Base-by-base conservation (phyloP, 768 basidiomycete genomes). In the Lyophyllum decastes region DNA sequence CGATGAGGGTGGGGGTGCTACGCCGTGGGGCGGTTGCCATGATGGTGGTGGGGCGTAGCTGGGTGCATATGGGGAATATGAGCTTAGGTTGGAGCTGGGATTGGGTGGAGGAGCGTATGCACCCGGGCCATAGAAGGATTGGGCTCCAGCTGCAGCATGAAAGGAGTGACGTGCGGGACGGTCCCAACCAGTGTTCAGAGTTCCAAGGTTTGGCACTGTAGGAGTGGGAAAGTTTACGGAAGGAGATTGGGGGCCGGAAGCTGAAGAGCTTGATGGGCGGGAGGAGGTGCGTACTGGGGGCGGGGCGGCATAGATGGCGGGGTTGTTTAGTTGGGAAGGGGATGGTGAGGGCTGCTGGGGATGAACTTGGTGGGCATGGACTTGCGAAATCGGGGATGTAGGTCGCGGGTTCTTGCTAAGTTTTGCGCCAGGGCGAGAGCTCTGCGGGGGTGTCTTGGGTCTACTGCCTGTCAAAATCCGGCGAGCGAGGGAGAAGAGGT, bases 291-390 rank as follows among this genome's bases (percentile, higher is more conserved):
- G 61, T 3, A 41, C 53, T 24, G 76, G 69, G 12, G 73, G 72
- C 4, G 74, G 74, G 4, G 73, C 71, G 16, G 68, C 59, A 57
- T 79, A 78, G n/a, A 76, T 73, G 19, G 52, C 49, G 16, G 76
- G 76, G 52, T 77, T 78, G 61, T 74, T 78, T 4, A 75, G 62
- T 55, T 78, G 79, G 0, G 76, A 72, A 1, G 77, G 79, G 4
- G 78, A 77, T 5, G 79, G 77, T 3, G 76, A 70, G 6, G 76
- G 73, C 49, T 74, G 75, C 43, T 73, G 52, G 0, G 75, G 44
- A 11, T 67, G 65, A 10, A 68, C 60, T 35, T 68, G 77, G 11
- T 76, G 72, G 0, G 75, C 49, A 12, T 70, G 66, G 11, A 66
- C 58, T 35, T 67, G 76, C 14, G 62, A 61, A 16, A 57, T 61